These are phyloP conservation scores for Gossypium anomalum DNA, from an alignment of 345 rosid genomes.

Conservation along the genomic window DNA sequence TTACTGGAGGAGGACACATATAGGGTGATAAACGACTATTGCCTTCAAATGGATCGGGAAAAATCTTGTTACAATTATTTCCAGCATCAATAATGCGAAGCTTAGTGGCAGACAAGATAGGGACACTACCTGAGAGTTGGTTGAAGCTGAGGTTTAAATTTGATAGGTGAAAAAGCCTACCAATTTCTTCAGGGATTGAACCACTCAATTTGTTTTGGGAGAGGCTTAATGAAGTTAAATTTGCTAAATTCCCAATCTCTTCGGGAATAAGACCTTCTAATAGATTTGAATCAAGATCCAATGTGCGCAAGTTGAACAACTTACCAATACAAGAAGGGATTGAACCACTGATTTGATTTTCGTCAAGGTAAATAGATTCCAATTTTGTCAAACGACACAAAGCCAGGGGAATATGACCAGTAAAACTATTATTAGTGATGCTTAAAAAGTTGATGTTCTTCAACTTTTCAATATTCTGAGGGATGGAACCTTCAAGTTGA, in stretches of 20 bases:
- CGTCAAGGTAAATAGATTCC: accelerated
- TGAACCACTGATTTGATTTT: neutral
- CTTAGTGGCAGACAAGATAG: neutral
- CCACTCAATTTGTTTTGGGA: neutral
- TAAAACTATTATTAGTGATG: neutral
- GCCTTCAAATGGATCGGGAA: neutral
- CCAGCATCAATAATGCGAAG: neutral
- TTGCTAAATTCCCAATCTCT: neutral
- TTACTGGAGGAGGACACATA: too few species aligned
- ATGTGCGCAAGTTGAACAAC: accelerated
- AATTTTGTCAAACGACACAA: neutral
- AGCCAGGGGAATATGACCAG: neutral
- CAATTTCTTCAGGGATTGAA: neutral
- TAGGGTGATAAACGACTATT: neutral
- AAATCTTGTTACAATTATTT: neutral
- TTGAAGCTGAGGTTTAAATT: neutral
- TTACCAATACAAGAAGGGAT: too few species aligned
- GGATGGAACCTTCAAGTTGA: neutral
- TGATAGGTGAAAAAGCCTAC: neutral
- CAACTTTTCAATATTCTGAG: neutral
- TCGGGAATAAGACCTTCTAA: neutral
- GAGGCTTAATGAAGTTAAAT: neutral
- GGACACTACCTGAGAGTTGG: neutral
- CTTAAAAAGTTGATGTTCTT: neutral
- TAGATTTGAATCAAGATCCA: too few species aligned